Percentiles rank a stretch among this genome's conserved stretches.
Conservation (phyloP, 495 filamentous ascomycete genomes). For the Aspergillus sparsus region DNA sequence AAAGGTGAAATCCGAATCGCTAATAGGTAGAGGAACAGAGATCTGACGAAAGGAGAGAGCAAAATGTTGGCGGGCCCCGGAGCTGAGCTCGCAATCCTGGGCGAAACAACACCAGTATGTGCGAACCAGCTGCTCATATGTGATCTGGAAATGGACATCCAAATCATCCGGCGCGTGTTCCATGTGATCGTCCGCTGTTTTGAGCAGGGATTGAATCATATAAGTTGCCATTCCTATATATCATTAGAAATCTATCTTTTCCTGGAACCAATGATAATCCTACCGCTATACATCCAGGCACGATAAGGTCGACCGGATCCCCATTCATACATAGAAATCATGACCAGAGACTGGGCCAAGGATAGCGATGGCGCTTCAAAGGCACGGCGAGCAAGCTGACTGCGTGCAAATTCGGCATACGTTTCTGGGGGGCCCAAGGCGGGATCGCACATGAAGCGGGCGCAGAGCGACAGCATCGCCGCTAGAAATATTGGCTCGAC, state of each 20-base stretch:
- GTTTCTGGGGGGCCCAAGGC: constrained; percentile 33
- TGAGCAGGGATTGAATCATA: constrained; percentile 49
- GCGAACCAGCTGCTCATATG: constrained; percentile 48
- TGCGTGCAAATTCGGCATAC: constrained; percentile 43
- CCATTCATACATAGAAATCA: constrained; percentile 49
- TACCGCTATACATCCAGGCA: constrained; percentile 52
- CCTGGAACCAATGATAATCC: not conserved
- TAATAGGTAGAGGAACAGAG: constrained; percentile 45
- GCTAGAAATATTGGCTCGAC: constrained; percentile 48
- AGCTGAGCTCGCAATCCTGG: constrained; percentile 49
- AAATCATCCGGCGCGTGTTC: constrained; percentile 44
- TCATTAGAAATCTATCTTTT: not conserved
- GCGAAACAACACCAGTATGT: constrained; percentile 51
- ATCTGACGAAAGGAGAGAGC: constrained; percentile 47
- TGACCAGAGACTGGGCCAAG: constrained; percentile 46
- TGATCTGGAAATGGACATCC: constrained; percentile 37
- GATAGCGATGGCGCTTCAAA: constrained; percentile 45
- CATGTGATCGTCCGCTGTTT: constrained; percentile 48
- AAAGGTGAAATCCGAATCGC: constrained; percentile 46
- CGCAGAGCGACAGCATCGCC: constrained; percentile 42
- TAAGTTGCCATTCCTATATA: constrained; percentile 48
- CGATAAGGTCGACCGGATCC: constrained; percentile 46
- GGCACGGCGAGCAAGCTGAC: constrained; percentile 38
- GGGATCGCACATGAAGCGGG: constrained; percentile 38
- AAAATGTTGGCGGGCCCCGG: constrained; percentile 47